These are phyloP conservation scores for Trypanosoma mega DNA, from an alignment of 208 protist species.

Conservation along the genomic window DNA sequence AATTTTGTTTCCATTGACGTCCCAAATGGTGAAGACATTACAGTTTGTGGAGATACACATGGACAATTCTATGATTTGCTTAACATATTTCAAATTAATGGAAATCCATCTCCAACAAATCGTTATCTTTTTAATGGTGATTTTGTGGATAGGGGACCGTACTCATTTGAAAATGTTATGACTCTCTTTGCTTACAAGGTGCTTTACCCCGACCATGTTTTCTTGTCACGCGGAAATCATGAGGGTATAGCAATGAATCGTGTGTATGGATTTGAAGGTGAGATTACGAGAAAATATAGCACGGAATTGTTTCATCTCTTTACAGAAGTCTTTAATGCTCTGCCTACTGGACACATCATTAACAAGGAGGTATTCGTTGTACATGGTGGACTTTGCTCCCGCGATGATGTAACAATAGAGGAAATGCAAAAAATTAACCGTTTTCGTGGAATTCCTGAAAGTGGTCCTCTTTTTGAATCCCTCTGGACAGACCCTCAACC, in stretches of 20 bases:
- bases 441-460: slow-evolving; percentile 94
- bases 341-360: slow-evolving; percentile 94
- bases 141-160: slow-evolving; percentile 97
- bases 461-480: slow-evolving; percentile 95
- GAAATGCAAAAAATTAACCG: slow-evolving; percentile 96
- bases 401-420: slow-evolving; percentile 95
- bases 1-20: slow-evolving; percentile 90
- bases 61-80: slow-evolving; percentile 98
- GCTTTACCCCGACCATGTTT: slow-evolving; percentile 95
- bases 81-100: slow-evolving; percentile 96
- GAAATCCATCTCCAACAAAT: slow-evolving; percentile 82
- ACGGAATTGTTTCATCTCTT: slow-evolving; percentile 93
- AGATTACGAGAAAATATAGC: slow-evolving; percentile 96
- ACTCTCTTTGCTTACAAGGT: slow-evolving; percentile 96
- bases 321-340: slow-evolving; percentile 94
- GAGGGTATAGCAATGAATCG: slow-evolving; percentile 96
- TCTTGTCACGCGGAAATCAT: slow-evolving; percentile 96
- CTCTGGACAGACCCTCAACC: slow-evolving; percentile 97
- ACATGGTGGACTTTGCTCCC: slow-evolving; percentile 96
- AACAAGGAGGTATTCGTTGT: slow-evolving; percentile 94
- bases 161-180: slow-evolving; percentile 96
- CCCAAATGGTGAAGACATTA: slow-evolving; percentile 88
- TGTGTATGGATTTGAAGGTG: slow-evolving; percentile 98
- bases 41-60: slow-evolving; percentile 98
- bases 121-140: slow-evolving; percentile 97